Evolutionary conservation across 257 asterid genomes (phyloP).

Genomic region (Solanum gandarillasii): DNA sequence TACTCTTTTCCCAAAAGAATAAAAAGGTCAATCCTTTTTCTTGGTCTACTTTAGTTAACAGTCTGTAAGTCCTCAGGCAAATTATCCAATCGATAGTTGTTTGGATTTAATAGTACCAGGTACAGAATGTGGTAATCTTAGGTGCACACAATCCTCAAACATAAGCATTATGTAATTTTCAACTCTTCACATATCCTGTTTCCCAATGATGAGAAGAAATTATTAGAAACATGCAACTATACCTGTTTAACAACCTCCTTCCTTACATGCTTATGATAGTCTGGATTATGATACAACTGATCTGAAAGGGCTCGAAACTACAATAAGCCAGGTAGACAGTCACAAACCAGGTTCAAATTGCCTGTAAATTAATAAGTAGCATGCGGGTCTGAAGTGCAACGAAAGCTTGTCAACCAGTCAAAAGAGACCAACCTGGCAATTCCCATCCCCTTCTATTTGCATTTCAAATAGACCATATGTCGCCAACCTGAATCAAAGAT

Average conservation of each 20-base stretch:
- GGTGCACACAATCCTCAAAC: not conserved
- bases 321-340: not conserved
- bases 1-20: not conserved
- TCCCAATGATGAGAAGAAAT: not conserved
- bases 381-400: not conserved
- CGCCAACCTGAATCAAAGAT: constrained; percentile 39
- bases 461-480: constrained; percentile 80
- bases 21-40: not conserved
- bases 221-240: not conserved
- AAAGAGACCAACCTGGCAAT: constrained; percentile 76
- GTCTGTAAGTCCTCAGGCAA: not conserved
- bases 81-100: not conserved
- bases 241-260: constrained; percentile 85
- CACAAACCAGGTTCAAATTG: not conserved
- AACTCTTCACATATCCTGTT: not conserved
- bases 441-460: constrained; percentile 93
- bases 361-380: not conserved
- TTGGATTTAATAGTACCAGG: not conserved
- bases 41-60: not conserved
- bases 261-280: constrained; percentile 73
- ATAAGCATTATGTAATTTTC: not conserved
- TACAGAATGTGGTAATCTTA: not conserved
- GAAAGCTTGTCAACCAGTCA: not conserved
- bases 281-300: constrained; percentile 68
- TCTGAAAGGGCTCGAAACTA: constrained; percentile 95